These are phyloP conservation scores for Hyaloperonospora brassicae DNA, from an alignment of 352 stramenopile genomes.

Conservation along the genomic window DNA sequence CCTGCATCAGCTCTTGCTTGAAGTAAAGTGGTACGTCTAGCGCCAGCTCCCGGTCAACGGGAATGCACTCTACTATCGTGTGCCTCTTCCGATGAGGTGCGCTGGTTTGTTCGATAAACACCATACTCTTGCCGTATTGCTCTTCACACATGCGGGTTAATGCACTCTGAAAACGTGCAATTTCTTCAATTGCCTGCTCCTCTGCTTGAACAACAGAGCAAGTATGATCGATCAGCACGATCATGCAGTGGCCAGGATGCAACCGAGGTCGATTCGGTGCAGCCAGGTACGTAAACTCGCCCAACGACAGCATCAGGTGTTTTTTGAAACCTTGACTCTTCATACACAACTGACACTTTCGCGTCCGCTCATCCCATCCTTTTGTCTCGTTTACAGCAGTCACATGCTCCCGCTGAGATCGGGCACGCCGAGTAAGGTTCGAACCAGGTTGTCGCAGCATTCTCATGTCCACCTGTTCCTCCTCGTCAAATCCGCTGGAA, in stretches of 20 bases:
- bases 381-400: constrained; percentile 52
- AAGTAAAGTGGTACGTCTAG: constrained; percentile 71
- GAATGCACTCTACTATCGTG: constrained; percentile 75
- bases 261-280: constrained; percentile 49
- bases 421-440: constrained; percentile 53
- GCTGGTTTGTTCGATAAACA: constrained; percentile 78
- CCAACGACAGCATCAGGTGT: constrained; percentile 71
- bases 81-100: constrained; percentile 53
- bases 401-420: constrained; percentile 42
- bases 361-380: constrained; percentile 53
- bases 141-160: constrained; percentile 49
- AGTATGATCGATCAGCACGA: constrained; percentile 67
- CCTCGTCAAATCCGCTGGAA: constrained; percentile 76
- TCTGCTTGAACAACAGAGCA: constrained; percentile 47
- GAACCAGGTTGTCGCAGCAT: constrained; percentile 42
- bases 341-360: constrained; percentile 66
- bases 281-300: constrained; percentile 65
- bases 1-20: constrained; percentile 76
- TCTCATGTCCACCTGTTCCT: constrained; percentile 65
- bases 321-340: constrained; percentile 70
- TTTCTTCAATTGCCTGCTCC: constrained; percentile 57
- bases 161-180: constrained; percentile 56
- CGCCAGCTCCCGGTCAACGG: constrained; percentile 50
- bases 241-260: constrained; percentile 60
- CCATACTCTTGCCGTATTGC: constrained; percentile 45